Evolutionary conservation across 306 rosid genomes (phyloP), one percentile per base, ranked within the genome.

Genomic region (Oemleria cerasiformis): DNA sequence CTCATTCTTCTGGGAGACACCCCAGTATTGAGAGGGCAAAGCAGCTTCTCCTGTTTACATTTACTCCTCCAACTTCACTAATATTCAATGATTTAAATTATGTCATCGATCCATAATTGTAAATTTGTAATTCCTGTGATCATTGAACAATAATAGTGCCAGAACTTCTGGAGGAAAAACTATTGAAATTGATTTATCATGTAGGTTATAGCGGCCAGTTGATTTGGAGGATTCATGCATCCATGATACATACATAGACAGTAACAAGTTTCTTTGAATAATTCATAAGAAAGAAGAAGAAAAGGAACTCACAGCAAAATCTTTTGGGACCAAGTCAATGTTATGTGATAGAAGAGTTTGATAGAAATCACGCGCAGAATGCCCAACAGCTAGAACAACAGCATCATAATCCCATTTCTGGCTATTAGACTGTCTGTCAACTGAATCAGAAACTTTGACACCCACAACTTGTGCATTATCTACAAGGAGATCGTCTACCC

Each of bases 351-450:
- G 79, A 84, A 94, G 97, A 84, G 86, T 84, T 77, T 87, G 88
- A 82, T 94, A 94, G 21, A 77, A 68, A 81, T 94, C 97, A 49
- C 98, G 95, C 40, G 98, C 98, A 80, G 97, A 94, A 91, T 94
- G 98, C 66, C 98, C 98, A 72, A 94, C 96, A 36, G 97, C 98
- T 78, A 94, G 84, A 82, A 94, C 80, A 74, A 89, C 86, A 68
- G 95, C 95, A 86, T 94, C 96, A 67, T 34, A 89, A 77, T 73
- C 86, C 81, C 84, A 65, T 82, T 85, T 87, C 81, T 91, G 87
- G 70, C 88, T 75, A 63, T 77, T 80, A 62, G 82, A 70, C 70
- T 30, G 82, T 68, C 75, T 78, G 63, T 89, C 90, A 61, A 80
- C 79, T 68, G 97, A 91, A 73, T 94, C 90, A 19, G 98, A 89